A percentile compares a stretch with the other conserved stretches of the same genome.
These are phyloP conservation scores for Blastomyces percursus DNA, from an alignment of 2,329 filamentous ascomycete species.

Conservation along the genomic window DNA sequence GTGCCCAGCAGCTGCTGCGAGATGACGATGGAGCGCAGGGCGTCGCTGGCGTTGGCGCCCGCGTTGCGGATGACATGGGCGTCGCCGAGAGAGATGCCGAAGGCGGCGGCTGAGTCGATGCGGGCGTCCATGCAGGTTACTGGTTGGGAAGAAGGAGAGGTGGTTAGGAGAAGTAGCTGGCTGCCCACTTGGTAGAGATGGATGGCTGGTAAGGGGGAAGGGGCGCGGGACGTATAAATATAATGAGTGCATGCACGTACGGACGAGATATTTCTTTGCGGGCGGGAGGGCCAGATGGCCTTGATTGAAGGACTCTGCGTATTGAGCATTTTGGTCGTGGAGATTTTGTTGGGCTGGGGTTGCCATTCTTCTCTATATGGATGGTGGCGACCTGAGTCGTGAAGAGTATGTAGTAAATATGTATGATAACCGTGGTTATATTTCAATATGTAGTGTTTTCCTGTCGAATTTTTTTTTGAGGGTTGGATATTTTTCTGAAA, in stretches of 20 bases:
- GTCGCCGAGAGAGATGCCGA: constrained; percentile 61
- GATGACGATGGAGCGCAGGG: constrained; percentile 63
- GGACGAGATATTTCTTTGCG: constrained; percentile 54
- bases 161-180: too few species aligned
- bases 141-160: too few species aligned
- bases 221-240: neutral
- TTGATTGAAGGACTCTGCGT: constrained; percentile 51
- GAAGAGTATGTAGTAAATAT: neutral
- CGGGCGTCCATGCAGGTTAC: constrained; percentile 79
- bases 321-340: constrained; percentile 46
- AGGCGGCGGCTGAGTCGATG: constrained; percentile 54
- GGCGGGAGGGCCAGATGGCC: constrained; percentile 58
- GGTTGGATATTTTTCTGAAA: neutral
- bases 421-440: neutral
- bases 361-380: constrained; percentile 24
- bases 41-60: constrained; percentile 55
- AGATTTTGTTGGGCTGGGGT: constrained; percentile 45
- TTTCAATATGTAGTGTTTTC: neutral
- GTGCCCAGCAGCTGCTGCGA: constrained; percentile 71
- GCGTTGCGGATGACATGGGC: constrained; percentile 71
- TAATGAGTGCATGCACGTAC: constrained; percentile 32
- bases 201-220: too few species aligned
- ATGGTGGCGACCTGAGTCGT: neutral
- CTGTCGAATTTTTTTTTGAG: neutral
- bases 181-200: too few species aligned